These are phyloP conservation scores for Candida yuanshanica DNA, from an alignment of 805 yeast species.

Conservation along the genomic window DNA sequence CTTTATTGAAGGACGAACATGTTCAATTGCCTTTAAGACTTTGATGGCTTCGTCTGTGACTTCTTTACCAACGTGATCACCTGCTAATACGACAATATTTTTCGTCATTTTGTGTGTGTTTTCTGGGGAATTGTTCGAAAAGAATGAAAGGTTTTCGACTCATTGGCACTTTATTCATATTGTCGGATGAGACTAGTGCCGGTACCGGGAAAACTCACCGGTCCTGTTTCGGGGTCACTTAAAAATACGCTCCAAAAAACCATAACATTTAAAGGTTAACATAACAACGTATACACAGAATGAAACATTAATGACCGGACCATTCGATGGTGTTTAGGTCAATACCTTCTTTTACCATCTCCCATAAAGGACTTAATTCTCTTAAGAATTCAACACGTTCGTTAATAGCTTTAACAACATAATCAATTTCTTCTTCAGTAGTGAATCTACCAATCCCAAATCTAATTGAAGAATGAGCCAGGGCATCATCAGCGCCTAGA, in stretches of 20 bases:
- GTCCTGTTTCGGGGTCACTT: no score
- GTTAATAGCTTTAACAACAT: conserved; percentile 81
- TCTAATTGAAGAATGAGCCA: conserved; percentile 97
- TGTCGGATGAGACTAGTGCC: no score
- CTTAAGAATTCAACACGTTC: conserved; percentile 89
- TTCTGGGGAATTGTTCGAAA: not conserved
- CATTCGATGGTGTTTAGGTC: conserved; percentile 92
- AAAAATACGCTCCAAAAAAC: not conserved
- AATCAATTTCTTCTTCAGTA: conserved; percentile 92
- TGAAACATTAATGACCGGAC: conserved; percentile 73
- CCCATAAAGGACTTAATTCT: conserved; percentile 95
- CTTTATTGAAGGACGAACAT: conserved; percentile 45
- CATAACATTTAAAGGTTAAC: no score
- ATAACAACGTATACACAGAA: not conserved
- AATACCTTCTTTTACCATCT: conserved; percentile 98
- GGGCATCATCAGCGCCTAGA: conserved; percentile 94
- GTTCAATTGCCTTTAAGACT: conserved; percentile 75
- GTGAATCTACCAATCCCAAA: conserved; percentile 97
- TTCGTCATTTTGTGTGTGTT: conserved; percentile 29
- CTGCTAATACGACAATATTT: conserved; percentile 84
- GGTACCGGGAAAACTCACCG: no score
- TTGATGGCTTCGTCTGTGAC: conserved; percentile 86
- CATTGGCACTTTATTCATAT: no score
- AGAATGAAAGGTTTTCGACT: not conserved
- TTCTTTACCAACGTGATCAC: conserved; percentile 96